Evolutionary conservation across 2,329 filamentous ascomycete species (phyloP), one percentile per base, ranked within the genome.

Genomic region (Raffaelea ambrosiae): DNA sequence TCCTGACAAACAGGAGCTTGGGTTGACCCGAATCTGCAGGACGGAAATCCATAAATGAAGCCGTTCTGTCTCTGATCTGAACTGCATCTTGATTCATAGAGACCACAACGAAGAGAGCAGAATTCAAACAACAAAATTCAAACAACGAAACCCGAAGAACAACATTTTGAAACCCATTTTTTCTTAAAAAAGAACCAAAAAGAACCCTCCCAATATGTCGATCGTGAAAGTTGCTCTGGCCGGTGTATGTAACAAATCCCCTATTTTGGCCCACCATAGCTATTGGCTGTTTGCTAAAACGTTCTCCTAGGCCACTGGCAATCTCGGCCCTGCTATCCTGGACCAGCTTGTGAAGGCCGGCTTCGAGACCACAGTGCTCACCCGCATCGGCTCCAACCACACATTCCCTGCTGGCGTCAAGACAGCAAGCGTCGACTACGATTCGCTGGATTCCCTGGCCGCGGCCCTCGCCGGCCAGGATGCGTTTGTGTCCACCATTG

Each of bases 381-480:
- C 71, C 11, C 73, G 75, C 23, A 56, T 57, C 21, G 64, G 59
- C 43, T 65, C 58, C 51, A 61, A 55, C 16, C 36, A 45, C 43
- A 43, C 39, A 2, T 55, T 77, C 3, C 74, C 76, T 3, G 52
- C 63, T 1, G 71, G 72, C 14, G 65, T 76, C 26, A 61, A 61
- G 2, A 56, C 66, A 20, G 65, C 61, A 36, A 46, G 54, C 2
- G 65, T 80, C 18, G 66, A 74, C 56, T 76, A 75, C 52, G 59
- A 64, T 36, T 62, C 70, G 42, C 57, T 66, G 22, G 54, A 58
- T 1, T 65, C 70, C 1, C 56, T 83, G 9, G 64, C 75, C 1
- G 57, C 59, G 1, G 77, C 75, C 3, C 68, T 83, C 3, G 57
- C 63, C 26, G 76, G 66, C 49, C 75, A 82, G 51, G 69, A 83